Evolutionary conservation across 441 rosid species (phyloP), one percentile per base, ranked within the genome.

Genomic region (Bocquillonia castaneifolia): DNA sequence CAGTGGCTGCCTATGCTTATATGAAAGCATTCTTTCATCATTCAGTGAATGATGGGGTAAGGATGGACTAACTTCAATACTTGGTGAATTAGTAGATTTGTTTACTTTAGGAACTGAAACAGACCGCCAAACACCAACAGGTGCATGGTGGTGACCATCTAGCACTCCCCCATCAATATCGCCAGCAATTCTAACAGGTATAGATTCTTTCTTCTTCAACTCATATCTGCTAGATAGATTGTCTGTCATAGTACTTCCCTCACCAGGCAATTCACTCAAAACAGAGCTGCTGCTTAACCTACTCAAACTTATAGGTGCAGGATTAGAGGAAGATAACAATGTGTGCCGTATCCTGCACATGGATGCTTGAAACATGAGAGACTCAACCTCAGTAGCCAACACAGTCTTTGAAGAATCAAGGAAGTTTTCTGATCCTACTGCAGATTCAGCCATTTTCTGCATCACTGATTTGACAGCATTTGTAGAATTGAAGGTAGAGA

Each of bases 71-170:
- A 80, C 91, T 75, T 92, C 99, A 77, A 96, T 78, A 67, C 86
- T 82, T 39, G 92, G 85, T 37, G 92, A 82, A 70, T 72, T 82
- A 77, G 78, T 76, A 72, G 89, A 79, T 81, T 88, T 93, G 72
- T 88, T 75, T 73, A 85, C 83, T 83, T 93, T 96, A 54, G 99
- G 88, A 79, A 77, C 88, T 69, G 88, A 88, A 75, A 89, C 98
- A 67, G 98, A 50, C 71, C 99, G 97, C 99, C 99, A 96, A 71
- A 93, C 99, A 66, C 97, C 95, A 79, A 93, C 90, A 73, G 97
- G 93, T 70, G 98, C 89, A 86, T 74, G 83, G 71, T 76, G 81
- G 76, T 88, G 96, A 65, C 97, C 79, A 78, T 96, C 99, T 70
- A 85, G 72, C 73, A 87, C 74, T 72, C 92, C 95, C 62, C 91